Conservation (phyloP, 805 yeast species). For the Saturnispora besseyi region DNA sequence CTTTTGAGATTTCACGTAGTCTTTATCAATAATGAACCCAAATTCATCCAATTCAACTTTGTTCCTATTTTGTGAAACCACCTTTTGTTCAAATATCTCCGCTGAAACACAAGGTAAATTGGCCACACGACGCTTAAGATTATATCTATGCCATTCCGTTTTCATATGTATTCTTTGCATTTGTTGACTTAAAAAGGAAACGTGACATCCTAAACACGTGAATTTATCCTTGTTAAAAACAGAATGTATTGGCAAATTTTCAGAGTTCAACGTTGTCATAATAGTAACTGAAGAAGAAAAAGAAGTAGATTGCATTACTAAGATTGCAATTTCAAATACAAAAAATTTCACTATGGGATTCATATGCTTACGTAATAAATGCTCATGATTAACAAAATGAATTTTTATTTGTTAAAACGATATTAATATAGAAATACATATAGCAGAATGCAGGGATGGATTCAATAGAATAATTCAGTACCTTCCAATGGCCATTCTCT, state of each 20-base stretch:
- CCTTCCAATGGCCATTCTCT: constrained; percentile 76
- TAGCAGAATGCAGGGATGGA: not conserved
- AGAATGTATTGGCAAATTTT: constrained; percentile 9
- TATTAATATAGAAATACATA: not conserved
- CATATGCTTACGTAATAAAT: not conserved
- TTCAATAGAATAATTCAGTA: not conserved
- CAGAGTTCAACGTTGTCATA: not conserved
- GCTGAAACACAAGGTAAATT: constrained; percentile 54
- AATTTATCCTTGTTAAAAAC: constrained; percentile 15
- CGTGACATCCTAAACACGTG: constrained; percentile 86
- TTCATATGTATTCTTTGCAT: constrained; percentile 91
- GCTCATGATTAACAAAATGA: not conserved
- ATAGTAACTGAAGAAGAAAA: not conserved
- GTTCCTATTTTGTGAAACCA: constrained; percentile 20
- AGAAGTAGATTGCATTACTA: not conserved
- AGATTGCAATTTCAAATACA: not conserved
- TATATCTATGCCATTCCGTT: constrained; percentile 97
- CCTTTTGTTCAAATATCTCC: constrained; percentile 23
- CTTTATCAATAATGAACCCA: constrained; percentile 35
- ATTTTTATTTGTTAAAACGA: not conserved
- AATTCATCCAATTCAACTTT: constrained; percentile 36
- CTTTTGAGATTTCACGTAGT: not conserved
- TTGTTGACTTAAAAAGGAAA: constrained; percentile 73
- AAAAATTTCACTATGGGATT: not conserved
- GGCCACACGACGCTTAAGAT: constrained; percentile 88